These are phyloP conservation scores for Symbiodinium natans DNA, from an alignment of 73 alveolate genomes.

Conservation along the genomic window DNA sequence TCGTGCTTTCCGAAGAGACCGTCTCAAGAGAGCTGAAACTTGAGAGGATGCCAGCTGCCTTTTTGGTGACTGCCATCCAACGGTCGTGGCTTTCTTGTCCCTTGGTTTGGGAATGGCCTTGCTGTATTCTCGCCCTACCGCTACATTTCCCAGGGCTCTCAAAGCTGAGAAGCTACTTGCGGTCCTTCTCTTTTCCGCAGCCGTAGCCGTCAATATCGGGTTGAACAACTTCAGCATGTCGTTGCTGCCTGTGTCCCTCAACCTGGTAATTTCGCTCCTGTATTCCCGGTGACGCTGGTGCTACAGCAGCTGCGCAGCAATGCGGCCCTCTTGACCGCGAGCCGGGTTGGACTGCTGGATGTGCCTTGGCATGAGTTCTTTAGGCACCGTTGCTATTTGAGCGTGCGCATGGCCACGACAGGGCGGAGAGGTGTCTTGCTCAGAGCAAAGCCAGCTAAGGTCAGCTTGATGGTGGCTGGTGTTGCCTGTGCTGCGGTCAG, in stretches of 20 bases:
- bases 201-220: not conserved
- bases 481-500: conserved; percentile 78
- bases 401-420: not conserved
- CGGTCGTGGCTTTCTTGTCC: conserved; percentile 63
- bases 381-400: not conserved
- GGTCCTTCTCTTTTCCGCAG: not conserved
- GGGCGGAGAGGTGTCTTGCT: no score
- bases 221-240: conserved; percentile 85
- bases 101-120: conserved; percentile 4
- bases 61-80: conserved; percentile 75
- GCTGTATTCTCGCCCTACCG: not conserved
- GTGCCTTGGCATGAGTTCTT: not conserved
- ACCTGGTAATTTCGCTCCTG: conserved; percentile 88
- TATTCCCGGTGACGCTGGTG: conserved; percentile 58
- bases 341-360: not conserved
- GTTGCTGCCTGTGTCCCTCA: conserved; percentile 60
- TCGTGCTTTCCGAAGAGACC: conserved; percentile 85
- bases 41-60: conserved; percentile 85
- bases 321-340: not conserved
- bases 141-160: not conserved
- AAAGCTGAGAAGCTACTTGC: not conserved
- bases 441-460: no score
- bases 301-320: conserved; percentile 63
- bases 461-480: conserved; percentile 38
- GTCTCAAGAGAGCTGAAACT: conserved; percentile 75